phyloP scores from a whole-genome alignment of 2,329 filamentous ascomycete genomes.

The Paraphoma chrysanthemicola region DNA sequence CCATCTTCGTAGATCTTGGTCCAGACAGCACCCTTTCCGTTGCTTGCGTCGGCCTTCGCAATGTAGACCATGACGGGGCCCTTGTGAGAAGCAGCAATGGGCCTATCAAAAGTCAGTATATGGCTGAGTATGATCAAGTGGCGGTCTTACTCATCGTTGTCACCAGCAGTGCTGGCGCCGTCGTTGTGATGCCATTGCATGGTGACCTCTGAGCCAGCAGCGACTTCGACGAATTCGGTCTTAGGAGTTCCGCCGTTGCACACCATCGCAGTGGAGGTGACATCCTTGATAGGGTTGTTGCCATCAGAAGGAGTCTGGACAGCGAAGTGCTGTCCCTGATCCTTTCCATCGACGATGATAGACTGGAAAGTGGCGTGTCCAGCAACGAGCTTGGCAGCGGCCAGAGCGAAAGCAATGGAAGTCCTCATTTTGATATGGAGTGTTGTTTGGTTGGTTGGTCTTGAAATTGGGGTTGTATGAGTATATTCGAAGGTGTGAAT shows the following conservation, averaged over 20 bases:
- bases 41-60: constrained; percentile 48
- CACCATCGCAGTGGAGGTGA: constrained; percentile 42
- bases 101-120: neutral
- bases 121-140: neutral
- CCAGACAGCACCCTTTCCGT: constrained; percentile 59
- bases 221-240: constrained; percentile 54
- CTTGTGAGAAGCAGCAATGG: constrained; percentile 50
- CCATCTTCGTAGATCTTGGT: constrained; percentile 53
- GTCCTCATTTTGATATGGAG: constrained; percentile 42
- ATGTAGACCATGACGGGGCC: constrained; percentile 63
- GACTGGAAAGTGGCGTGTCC: constrained; percentile 48
- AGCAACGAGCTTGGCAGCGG: constrained; percentile 41
- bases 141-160: constrained; percentile 49
- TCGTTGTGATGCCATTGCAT: constrained; percentile 61
- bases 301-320: constrained; percentile 54
- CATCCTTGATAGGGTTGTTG: constrained; percentile 48
- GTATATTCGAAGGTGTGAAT: constrained; percentile 29
- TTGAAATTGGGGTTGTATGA: constrained; percentile 15
- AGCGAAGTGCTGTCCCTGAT: constrained; percentile 43
- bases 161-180: constrained; percentile 30
- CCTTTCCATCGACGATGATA: constrained; percentile 51
- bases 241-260: constrained; percentile 45
- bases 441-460: constrained; percentile 15
- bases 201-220: constrained; percentile 55
- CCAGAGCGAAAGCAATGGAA: constrained; percentile 38